Conservation (phyloP, 2,329 filamentous ascomycete genomes). For the Thelonectria olida region DNA sequence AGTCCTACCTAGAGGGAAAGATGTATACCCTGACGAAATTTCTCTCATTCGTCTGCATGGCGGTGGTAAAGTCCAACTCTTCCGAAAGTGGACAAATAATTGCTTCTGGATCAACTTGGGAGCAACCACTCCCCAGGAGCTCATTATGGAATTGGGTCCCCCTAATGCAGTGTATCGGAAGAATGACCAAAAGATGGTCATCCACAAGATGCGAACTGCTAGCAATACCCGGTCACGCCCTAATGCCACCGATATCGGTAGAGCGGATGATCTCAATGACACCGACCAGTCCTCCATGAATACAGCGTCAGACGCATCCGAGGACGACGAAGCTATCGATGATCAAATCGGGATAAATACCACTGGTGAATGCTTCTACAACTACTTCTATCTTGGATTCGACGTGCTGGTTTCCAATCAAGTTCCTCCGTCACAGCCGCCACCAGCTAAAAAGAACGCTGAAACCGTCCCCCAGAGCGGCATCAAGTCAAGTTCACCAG, state of each 20-base stretch:
- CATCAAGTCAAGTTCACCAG: conserved; percentile 56
- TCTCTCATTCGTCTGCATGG: conserved; percentile 82
- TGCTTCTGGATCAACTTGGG: conserved; percentile 80
- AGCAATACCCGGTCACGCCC: conserved; percentile 61
- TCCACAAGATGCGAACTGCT: conserved; percentile 73
- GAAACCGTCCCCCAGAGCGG: conserved; percentile 37
- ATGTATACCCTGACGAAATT: conserved; percentile 87
- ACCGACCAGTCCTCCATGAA: conserved; percentile 80
- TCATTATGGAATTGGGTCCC: conserved; percentile 89
- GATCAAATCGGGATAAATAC: conserved; percentile 64
- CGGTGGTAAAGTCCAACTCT: conserved; percentile 79
- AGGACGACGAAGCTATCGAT: conserved; percentile 65
- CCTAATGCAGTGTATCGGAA: conserved; percentile 95
- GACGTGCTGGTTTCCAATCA: conserved; percentile 90
- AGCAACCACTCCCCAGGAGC: conserved; percentile 89
- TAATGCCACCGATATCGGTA: conserved; percentile 52
- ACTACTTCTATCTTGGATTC: conserved; percentile 96
- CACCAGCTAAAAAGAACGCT: conserved; percentile 50
- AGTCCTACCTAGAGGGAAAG: conserved; percentile 75
- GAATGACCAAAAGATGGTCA: conserved; percentile 87
- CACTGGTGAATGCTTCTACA: conserved; percentile 87
- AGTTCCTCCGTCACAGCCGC: conserved; percentile 68
- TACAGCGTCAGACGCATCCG: conserved; percentile 74
- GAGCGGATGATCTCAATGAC: conserved; percentile 70
- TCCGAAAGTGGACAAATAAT: conserved; percentile 73